A percentile compares a stretch with the other conserved stretches of the same genome.
Evolutionary conservation across 495 filamentous ascomycete genomes (phyloP).

Genomic region (Tetracladium setigerum): DNA sequence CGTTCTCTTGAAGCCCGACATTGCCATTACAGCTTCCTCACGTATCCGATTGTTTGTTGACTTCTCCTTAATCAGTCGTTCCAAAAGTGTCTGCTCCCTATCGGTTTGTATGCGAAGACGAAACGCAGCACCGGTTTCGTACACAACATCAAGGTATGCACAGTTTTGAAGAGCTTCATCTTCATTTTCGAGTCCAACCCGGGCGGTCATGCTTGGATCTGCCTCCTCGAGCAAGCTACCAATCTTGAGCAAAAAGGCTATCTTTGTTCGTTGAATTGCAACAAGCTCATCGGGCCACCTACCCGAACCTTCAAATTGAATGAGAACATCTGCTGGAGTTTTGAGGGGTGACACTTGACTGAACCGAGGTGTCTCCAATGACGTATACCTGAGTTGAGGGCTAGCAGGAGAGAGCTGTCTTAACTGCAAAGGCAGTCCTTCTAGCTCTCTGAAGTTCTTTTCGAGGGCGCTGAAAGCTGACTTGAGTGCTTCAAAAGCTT

Average conservation of each 20-base stretch:
- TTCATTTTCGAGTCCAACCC: slow-evolving; percentile 75
- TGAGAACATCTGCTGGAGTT: slow-evolving; percentile 54
- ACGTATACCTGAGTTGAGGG: slow-evolving; percentile 66
- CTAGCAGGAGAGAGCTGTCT: slow-evolving; percentile 67
- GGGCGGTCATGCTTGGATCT: slow-evolving; percentile 41
- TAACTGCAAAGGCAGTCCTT: slow-evolving; percentile 72
- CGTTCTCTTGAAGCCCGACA: slow-evolving; percentile 60
- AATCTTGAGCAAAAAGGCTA: slow-evolving; percentile 83
- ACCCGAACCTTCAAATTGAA: slow-evolving; percentile 89
- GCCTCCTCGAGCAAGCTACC: slow-evolving; percentile 54
- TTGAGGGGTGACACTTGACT: slow-evolving; percentile 26
- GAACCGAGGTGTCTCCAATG: slow-evolving; percentile 40
- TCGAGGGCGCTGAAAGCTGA: slow-evolving; percentile 63
- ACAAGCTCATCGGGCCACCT: slow-evolving; percentile 88
- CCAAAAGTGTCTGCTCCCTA: slow-evolving; percentile 73
- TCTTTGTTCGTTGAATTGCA: slow-evolving; percentile 88
- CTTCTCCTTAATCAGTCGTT: slow-evolving; percentile 69
- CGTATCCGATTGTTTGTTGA: slow-evolving; percentile 48
- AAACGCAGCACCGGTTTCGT: slow-evolving; percentile 59
- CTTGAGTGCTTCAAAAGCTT: slow-evolving; percentile 43
- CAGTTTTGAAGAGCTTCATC: slow-evolving; percentile 59
- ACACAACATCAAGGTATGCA: slow-evolving; percentile 75
- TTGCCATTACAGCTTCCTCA: slow-evolving; percentile 57
- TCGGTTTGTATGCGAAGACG: slow-evolving; percentile 71
- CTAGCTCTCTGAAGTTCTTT: slow-evolving; percentile 62